These are phyloP conservation scores for Plasmodium berghei DNA, from an alignment of 169 alveolate species.

Conservation along the genomic window DNA sequence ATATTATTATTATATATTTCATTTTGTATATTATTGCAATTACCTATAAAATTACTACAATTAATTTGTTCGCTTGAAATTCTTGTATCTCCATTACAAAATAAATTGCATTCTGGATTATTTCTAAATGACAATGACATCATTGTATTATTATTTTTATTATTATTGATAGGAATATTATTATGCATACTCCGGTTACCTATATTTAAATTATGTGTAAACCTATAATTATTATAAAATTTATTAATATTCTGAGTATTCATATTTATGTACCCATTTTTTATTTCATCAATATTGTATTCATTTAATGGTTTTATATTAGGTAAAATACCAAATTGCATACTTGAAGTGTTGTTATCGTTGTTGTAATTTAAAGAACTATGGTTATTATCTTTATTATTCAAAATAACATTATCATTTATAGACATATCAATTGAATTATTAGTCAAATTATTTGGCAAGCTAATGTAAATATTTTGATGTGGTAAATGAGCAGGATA, in stretches of 20 bases:
- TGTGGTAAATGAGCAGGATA: too few species aligned
- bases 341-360: not conserved
- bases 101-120: not conserved
- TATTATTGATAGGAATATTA: not conserved
- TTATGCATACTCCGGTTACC: conserved; percentile 10
- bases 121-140: not conserved
- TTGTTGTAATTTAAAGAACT: too few species aligned
- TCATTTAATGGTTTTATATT: conserved; percentile 4
- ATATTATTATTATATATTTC: not conserved
- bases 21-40: not conserved
- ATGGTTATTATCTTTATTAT: too few species aligned
- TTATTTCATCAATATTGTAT: conserved; percentile 1
- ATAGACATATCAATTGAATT: too few species aligned
- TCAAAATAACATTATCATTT: too few species aligned
- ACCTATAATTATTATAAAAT: not conserved
- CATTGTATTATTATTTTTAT: conserved; percentile 3
- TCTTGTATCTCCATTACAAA: conserved; percentile 15
- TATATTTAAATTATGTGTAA: not conserved
- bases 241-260: conserved; percentile 2
- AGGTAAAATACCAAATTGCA: not conserved
- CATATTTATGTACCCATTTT: conserved; percentile 2
- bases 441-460: too few species aligned
- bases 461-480: too few species aligned
- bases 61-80: not conserved
- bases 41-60: conserved; percentile 4